Evolutionary conservation across 805 yeast genomes (phyloP).

Genomic region (Starmerella sirachaensis): DNA sequence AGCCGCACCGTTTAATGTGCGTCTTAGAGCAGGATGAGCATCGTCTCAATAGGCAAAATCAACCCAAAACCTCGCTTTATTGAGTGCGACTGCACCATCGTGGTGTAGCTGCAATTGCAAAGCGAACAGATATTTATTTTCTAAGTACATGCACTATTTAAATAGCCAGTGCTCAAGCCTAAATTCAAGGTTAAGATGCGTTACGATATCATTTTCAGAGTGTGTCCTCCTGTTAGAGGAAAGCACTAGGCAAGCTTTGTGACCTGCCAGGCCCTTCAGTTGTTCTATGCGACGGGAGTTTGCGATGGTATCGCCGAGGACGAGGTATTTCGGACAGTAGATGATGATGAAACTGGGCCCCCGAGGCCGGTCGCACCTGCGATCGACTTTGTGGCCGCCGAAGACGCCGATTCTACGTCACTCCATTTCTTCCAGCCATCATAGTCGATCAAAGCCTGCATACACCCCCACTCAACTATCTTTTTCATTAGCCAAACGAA

Average conservation of each 20-base stretch:
- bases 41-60: constrained; percentile 20
- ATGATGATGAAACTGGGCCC: no score
- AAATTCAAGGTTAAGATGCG: no score
- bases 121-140: constrained; percentile 15
- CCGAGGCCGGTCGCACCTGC: no score
- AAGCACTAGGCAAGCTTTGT: no score
- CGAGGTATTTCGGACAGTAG: no score
- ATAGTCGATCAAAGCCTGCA: constrained; percentile 93
- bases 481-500: constrained; percentile 87
- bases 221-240: no score
- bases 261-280: no score
- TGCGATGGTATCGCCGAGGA: no score
- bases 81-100: constrained; percentile 24
- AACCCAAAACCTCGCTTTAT: constrained; percentile 19
- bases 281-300: no score
- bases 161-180: no score
- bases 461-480: constrained; percentile 92
- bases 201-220: no score
- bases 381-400: no score
- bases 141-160: constrained; percentile 1
- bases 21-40: constrained; percentile 24
- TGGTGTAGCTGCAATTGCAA: constrained; percentile 22
- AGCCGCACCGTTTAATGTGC: constrained; percentile 13
- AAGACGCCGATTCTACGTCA: constrained; percentile 4
- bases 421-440: constrained; percentile 65